Percentiles rank a stretch among this genome's conserved stretches.
phyloP scores from a whole-genome alignment of 2,329 filamentous ascomycete genomes.

The Neopestalotiopsis rosae region DNA sequence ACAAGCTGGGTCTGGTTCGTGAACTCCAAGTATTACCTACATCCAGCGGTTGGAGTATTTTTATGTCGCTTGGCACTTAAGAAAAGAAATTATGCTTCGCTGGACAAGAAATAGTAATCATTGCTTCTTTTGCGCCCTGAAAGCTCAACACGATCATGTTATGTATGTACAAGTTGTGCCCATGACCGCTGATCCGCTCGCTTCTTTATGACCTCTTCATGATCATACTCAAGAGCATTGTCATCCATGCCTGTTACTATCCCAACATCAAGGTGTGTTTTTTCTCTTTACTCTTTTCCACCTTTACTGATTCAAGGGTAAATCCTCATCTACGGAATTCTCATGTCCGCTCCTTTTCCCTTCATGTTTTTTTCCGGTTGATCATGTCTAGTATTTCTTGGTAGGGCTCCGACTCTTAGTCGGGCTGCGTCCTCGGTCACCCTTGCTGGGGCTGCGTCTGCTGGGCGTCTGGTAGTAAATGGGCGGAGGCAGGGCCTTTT shows the following conservation, averaged over 20 bases:
- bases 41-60: neutral
- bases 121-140: neutral
- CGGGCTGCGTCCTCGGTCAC: conserved; percentile 29
- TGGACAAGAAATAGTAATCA: neutral
- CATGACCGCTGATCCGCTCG: too few species aligned
- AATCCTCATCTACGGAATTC: too few species aligned
- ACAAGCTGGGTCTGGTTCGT: neutral
- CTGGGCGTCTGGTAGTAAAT: conserved; percentile 51
- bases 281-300: neutral
- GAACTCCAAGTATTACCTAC: neutral
- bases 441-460: conserved; percentile 55
- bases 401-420: conserved; percentile 49
- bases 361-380: neutral
- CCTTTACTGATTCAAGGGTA: neutral
- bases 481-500: conserved; percentile 46
- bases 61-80: neutral
- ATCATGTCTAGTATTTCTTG: conserved; percentile 42
- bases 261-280: neutral
- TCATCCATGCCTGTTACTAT: neutral
- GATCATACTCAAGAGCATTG: neutral
- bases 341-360: neutral
- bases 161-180: neutral
- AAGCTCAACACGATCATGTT: neutral
- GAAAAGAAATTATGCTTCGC: neutral
- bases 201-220: neutral